phyloP scores from a whole-genome alignment of 2,329 filamentous ascomycete genomes.

The Exophiala sideris region DNA sequence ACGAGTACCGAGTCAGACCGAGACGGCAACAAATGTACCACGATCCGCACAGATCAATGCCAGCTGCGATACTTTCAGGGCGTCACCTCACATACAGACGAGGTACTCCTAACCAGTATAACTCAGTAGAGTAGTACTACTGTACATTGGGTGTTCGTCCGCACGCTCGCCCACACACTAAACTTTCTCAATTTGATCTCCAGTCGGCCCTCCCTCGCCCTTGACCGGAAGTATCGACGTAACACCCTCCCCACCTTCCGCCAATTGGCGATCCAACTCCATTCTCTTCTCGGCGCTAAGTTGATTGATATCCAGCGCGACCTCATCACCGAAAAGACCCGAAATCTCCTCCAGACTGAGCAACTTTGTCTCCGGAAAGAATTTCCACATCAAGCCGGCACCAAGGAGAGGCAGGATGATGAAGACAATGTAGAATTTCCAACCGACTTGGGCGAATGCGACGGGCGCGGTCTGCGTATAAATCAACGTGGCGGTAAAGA shows the following conservation, averaged over 20 bases:
- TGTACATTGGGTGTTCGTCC: no score
- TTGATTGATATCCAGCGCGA: conserved; percentile 26
- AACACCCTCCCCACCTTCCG: neutral
- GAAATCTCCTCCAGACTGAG: conserved; percentile 36
- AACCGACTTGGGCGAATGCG: conserved; percentile 11
- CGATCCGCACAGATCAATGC: no score
- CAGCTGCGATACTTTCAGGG: no score
- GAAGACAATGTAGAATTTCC: conserved; percentile 17
- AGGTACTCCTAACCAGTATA: no score
- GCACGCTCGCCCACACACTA: neutral
- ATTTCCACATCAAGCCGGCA: conserved; percentile 14
- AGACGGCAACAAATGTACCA: no score
- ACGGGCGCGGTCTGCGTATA: conserved; percentile 13
- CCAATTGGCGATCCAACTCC: neutral
- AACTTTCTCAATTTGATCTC: neutral
- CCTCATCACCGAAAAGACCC: conserved; percentile 34
- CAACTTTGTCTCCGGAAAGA: conserved; percentile 36
- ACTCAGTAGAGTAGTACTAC: no score
- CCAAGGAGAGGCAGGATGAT: conserved; percentile 13
- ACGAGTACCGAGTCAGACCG: no score
- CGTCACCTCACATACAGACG: no score
- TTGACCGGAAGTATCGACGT: neutral
- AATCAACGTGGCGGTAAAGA: conserved; percentile 13
- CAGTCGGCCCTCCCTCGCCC: neutral
- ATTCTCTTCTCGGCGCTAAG: neutral